These are phyloP conservation scores for Pseudocercospora eumusae DNA, from an alignment of 2,329 filamentous ascomycete species.

Conservation along the genomic window DNA sequence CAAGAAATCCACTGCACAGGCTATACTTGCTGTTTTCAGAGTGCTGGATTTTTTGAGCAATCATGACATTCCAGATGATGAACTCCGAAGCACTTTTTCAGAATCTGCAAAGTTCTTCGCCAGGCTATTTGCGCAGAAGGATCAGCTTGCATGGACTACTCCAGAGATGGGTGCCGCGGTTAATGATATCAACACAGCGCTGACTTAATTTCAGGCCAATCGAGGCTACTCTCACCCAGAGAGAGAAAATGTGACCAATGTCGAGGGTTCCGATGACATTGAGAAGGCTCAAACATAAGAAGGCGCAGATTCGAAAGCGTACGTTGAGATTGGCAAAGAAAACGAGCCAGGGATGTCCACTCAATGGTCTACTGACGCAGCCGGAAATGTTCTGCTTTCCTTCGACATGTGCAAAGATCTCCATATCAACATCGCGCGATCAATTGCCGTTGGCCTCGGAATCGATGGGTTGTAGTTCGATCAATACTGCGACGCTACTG, in stretches of 20 bases:
- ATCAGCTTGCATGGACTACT: slow-evolving; percentile 64
- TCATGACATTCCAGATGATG: slow-evolving; percentile 65
- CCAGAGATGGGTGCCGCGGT: slow-evolving; percentile 34
- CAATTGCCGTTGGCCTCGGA: slow-evolving; percentile 62
- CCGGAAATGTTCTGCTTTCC: slow-evolving; percentile 76
- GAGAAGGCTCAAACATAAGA: slow-evolving; percentile 56
- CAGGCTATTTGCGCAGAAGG: slow-evolving; percentile 63
- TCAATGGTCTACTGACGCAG: slow-evolving; percentile 64
- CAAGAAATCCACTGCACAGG: slow-evolving; percentile 56
- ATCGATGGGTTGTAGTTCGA: slow-evolving; percentile 78
- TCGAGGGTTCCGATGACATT: slow-evolving; percentile 57
- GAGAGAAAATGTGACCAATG: slow-evolving; percentile 68
- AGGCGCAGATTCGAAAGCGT: slow-evolving; percentile 57
- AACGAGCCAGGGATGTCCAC: slow-evolving; percentile 67
- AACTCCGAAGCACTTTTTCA: slow-evolving; percentile 30
- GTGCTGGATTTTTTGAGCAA: slow-evolving; percentile 81
- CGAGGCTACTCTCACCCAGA: slow-evolving; percentile 51
- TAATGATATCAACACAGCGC: neutral
- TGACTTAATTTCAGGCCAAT: slow-evolving; percentile 42
- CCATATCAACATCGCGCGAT: slow-evolving; percentile 70
- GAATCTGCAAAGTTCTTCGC: slow-evolving; percentile 69
- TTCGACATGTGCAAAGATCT: slow-evolving; percentile 70
- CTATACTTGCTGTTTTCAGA: slow-evolving; percentile 77
- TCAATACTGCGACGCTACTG: slow-evolving; percentile 65
- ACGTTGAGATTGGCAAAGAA: slow-evolving; percentile 62